Percentiles rank a stretch among this genome's conserved stretches.
Evolutionary conservation across 768 basidiomycete genomes (phyloP).

Genomic region (Rhodotorula kratochvilovae): DNA sequence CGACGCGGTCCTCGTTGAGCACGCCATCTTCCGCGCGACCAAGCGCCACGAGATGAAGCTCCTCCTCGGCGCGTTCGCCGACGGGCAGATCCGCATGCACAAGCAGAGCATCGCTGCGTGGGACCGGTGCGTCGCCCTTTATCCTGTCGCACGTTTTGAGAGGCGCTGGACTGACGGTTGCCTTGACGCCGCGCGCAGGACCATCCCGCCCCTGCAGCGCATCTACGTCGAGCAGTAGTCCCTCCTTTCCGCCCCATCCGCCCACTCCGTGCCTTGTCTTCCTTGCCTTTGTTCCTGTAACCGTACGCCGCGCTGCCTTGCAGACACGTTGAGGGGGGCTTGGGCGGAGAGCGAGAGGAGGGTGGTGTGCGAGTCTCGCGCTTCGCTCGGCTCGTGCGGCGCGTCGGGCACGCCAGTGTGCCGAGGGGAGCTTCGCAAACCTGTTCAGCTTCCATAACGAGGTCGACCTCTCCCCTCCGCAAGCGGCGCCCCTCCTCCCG

Average conservation of each 20-base stretch:
- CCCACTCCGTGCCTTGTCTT: not conserved
- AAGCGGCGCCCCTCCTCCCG: too few relatives aligned
- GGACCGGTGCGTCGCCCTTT: conserved; percentile 19
- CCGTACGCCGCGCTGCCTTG: not conserved
- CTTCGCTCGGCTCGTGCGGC: too few relatives aligned
- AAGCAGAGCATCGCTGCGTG: conserved; percentile 26
- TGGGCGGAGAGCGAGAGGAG: too few relatives aligned
- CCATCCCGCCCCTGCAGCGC: conserved; percentile 19
- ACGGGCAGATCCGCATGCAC: conserved; percentile 93
- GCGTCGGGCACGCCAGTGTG: too few relatives aligned
- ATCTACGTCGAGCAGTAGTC: conserved; percentile 31
- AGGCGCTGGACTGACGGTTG: too few relatives aligned
- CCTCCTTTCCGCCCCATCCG: not conserved
- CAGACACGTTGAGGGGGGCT: too few relatives aligned
- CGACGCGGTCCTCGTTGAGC: conserved; percentile 87
- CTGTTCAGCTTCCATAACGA: too few relatives aligned
- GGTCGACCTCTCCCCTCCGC: too few relatives aligned
- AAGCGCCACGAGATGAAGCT: conserved; percentile 98
- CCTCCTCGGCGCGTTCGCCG: conserved; percentile 78
- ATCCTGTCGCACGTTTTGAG: too few relatives aligned
- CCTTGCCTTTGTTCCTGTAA: not conserved
- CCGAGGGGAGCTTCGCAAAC: too few relatives aligned
- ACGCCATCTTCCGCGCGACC: conserved; percentile 77
- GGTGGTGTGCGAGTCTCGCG: too few relatives aligned
- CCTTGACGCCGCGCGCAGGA: not conserved